Evolutionary conservation across 176 grass and related monocot genomes (phyloP).

Genomic region (Panicum miliaceum): DNA sequence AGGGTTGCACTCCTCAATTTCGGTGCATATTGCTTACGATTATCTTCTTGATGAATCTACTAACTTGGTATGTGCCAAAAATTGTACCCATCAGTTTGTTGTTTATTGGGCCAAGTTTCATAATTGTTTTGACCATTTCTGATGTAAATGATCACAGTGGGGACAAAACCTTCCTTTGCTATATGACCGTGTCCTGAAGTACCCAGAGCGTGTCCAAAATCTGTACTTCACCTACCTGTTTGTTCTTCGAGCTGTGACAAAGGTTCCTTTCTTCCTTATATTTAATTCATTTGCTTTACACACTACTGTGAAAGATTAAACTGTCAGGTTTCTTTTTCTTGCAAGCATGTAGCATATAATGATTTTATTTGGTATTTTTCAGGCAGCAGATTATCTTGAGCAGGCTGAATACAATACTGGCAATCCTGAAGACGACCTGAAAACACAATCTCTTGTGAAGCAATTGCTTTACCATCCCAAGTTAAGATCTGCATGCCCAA

Average conservation of each 20-base stretch:
- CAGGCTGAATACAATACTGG: conserved; percentile 93
- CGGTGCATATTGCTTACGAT: conserved; percentile 95
- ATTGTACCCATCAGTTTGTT: neutral
- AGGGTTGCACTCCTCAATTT: conserved; percentile 95
- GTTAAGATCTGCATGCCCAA: conserved; percentile 72
- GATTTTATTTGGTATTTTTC: conserved; percentile 49
- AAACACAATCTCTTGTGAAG: conserved; percentile 81
- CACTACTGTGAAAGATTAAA: neutral
- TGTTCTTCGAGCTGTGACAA: conserved; percentile 95
- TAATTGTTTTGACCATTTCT: conserved; percentile 30
- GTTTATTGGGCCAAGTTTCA: conserved; percentile 15
- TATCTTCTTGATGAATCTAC: conserved; percentile 71
- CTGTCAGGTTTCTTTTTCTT: neutral
- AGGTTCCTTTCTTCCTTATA: conserved; percentile 54
- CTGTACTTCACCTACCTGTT: conserved; percentile 93
- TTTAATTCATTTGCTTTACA: neutral
- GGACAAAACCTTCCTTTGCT: conserved; percentile 78
- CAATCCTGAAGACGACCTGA: conserved; percentile 78
- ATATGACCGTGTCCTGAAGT: conserved; percentile 85
- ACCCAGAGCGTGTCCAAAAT: conserved; percentile 84
- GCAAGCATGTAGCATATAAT: conserved; percentile 1
- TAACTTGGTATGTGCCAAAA: conserved; percentile 56
- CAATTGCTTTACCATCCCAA: conserved; percentile 78
- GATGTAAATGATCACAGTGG: conserved; percentile 66
- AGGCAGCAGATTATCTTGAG: conserved; percentile 95